Evolutionary conservation across 2,329 filamentous ascomycete genomes (phyloP).

Genomic region (Claviceps africana): DNA sequence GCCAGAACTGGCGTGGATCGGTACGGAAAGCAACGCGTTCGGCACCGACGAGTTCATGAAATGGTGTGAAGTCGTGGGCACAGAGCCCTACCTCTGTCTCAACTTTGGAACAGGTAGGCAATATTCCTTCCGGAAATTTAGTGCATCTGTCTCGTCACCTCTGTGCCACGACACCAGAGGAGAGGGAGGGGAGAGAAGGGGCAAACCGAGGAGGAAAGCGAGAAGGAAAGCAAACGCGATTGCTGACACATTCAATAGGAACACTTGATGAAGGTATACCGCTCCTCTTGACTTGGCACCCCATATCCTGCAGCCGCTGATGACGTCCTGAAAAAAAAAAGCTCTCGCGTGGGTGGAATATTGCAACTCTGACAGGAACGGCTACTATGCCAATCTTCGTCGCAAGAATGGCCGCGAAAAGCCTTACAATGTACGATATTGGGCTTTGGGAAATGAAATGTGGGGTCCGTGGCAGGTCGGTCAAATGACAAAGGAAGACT

Average conservation of each 20-base stretch:
- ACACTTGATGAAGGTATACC: not conserved
- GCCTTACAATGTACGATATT: not conserved
- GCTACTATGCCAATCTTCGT: not conserved
- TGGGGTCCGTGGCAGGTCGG: not conserved
- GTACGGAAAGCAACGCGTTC: not conserved
- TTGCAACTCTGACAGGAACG: not conserved
- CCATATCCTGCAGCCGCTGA: not conserved
- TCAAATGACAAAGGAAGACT: conserved; percentile 1
- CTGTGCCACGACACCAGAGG: not conserved
- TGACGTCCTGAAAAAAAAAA: not conserved
- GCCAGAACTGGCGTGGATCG: not conserved
- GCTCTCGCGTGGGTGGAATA: not conserved
- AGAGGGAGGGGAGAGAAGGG: not conserved
- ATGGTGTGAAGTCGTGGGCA: not conserved
- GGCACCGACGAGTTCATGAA: conserved; percentile 1
- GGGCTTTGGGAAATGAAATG: not conserved
- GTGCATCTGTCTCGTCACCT: not conserved
- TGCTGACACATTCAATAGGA: not conserved
- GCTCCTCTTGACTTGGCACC: not conserved
- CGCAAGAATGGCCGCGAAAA: not conserved
- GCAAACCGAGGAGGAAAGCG: too few species aligned
- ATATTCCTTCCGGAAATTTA: not conserved
- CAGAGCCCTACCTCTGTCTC: not conserved
- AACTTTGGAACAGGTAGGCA: not conserved
- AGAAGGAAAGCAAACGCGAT: not conserved